These are phyloP conservation scores for Hevea brasiliensis DNA, from an alignment of 345 rosid species.

Conservation along the genomic window DNA sequence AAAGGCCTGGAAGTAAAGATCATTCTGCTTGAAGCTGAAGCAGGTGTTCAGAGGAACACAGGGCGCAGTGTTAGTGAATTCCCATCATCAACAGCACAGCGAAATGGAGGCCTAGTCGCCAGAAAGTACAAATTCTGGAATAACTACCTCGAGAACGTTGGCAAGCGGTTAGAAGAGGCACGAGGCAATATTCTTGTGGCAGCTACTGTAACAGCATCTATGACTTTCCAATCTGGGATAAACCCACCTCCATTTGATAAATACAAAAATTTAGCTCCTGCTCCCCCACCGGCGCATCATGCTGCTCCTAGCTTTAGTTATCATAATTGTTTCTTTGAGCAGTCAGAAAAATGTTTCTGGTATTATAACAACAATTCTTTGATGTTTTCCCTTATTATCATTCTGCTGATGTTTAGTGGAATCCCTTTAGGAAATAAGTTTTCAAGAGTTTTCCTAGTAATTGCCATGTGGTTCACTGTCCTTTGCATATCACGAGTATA, in stretches of 20 bases:
- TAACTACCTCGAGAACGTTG: background rate
- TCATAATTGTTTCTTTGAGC: background rate
- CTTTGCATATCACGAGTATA: background rate
- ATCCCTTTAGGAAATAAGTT: background rate
- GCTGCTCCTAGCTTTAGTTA: too few species aligned
- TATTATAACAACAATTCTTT: background rate
- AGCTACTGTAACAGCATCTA: background rate
- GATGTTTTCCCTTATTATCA: background rate
- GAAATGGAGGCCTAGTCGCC: background rate
- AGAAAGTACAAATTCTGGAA: background rate
- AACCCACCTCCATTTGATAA: too few species aligned
- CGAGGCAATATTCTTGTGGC: background rate
- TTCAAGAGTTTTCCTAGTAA: background rate
- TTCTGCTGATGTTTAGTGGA: background rate
- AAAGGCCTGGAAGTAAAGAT: background rate
- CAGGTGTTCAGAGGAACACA: background rate
- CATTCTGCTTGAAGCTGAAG: constrained; percentile 1
- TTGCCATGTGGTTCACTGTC: background rate
- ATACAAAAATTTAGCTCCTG: too few species aligned
- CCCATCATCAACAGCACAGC: background rate
- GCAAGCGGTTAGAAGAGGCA: background rate
- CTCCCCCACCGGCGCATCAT: too few species aligned
- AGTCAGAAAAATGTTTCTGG: background rate
- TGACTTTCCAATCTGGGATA: background rate
- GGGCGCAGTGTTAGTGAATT: background rate